Evolutionary conservation across 176 grass and related monocot genomes (phyloP).

Genomic region (Typha latifolia): DNA sequence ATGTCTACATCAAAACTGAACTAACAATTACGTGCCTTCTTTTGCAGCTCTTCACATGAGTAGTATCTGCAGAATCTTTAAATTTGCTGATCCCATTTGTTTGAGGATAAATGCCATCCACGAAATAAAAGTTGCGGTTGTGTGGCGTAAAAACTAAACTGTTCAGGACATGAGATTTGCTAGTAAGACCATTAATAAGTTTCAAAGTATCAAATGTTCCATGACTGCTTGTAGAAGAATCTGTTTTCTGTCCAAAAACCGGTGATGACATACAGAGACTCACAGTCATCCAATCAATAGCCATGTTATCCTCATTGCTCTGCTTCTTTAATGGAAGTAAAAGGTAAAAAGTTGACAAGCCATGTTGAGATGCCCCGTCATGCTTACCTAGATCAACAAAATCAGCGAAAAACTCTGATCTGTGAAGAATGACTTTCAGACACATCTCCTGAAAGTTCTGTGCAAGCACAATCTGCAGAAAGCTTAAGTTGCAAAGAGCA

Average conservation of each 20-base stretch:
- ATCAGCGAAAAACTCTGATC: slow-evolving; percentile 6
- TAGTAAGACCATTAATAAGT: slow-evolving; percentile 4
- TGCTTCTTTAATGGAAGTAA: slow-evolving; percentile 14
- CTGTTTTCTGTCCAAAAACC: background rate
- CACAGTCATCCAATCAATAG: slow-evolving; percentile 13
- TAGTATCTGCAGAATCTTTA: background rate
- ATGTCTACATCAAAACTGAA: too few relatives aligned
- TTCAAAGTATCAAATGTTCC: background rate
- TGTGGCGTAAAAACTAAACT: slow-evolving; percentile 22
- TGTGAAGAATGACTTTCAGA: slow-evolving; percentile 18
- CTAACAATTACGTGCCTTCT: background rate
- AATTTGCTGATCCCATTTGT: slow-evolving; percentile 6
- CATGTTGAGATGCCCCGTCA: slow-evolving; percentile 2
- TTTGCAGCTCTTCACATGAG: background rate
- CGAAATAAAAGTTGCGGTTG: slow-evolving; percentile 4
- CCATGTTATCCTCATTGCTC: background rate
- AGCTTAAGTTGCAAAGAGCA: background rate
- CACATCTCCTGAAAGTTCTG: slow-evolving; percentile 23
- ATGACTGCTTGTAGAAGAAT: background rate
- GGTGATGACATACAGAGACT: slow-evolving; percentile 11
- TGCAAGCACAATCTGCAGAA: slow-evolving; percentile 15
- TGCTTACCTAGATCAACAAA: slow-evolving; percentile 9
- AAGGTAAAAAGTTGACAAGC: slow-evolving; percentile 10
- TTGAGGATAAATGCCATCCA: slow-evolving; percentile 11
- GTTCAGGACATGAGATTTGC: slow-evolving; percentile 14